Evolutionary conservation across 225 moss, liverwort and hornwort species (phyloP).

Genomic region (Takakia lepidozioides): DNA sequence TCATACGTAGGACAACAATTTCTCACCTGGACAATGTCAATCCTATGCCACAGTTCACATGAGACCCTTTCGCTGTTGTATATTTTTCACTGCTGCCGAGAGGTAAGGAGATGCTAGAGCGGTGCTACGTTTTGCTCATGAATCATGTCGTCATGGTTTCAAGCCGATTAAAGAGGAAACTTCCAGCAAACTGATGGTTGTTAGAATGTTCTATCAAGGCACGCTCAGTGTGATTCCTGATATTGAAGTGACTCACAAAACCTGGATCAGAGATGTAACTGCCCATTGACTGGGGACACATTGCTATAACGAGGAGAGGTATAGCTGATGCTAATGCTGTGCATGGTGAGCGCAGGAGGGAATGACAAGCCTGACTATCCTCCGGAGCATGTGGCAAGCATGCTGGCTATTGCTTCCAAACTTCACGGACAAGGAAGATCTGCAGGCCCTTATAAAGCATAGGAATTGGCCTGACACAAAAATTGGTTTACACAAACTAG

Average conservation of each 20-base stretch:
- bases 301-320: not conserved
- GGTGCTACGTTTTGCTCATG: too few relatives aligned
- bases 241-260: too few relatives aligned
- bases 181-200: too few relatives aligned
- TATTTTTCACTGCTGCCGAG: not conserved
- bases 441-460: not conserved
- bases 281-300: too few relatives aligned
- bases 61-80: too few relatives aligned
- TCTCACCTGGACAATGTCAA: not conserved
- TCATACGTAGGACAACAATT: not conserved
- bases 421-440: not conserved
- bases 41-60: too few relatives aligned
- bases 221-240: too few relatives aligned
- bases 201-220: too few relatives aligned
- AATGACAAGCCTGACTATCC: conserved; percentile 13
- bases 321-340: not conserved
- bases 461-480: not conserved
- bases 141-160: too few relatives aligned
- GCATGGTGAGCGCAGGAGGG: conserved; percentile 17
- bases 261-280: too few relatives aligned
- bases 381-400: conserved; percentile 45
- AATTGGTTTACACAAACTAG: not conserved
- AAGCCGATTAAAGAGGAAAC: too few relatives aligned
- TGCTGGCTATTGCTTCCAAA: conserved; percentile 23
- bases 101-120: too few relatives aligned